Percentiles rank a stretch among this genome's conserved stretches.
Evolutionary conservation across 2,329 filamentous ascomycete species (phyloP).

Genomic region (Scytalidium lignicola): DNA sequence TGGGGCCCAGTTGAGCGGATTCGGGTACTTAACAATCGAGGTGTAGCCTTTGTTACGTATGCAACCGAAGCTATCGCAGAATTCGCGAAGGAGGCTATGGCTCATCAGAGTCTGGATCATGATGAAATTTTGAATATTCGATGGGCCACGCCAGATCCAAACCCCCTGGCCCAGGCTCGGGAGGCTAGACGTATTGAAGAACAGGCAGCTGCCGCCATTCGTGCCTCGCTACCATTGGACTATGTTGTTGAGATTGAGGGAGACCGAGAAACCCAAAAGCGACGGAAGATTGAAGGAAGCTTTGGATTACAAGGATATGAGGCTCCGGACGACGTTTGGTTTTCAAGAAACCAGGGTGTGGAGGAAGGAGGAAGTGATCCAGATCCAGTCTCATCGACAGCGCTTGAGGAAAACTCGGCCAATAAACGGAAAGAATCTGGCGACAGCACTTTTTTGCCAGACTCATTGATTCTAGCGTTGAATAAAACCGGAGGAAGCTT

Average conservation of each 20-base stretch:
- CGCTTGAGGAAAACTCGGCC: no score
- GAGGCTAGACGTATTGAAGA: slow-evolving; percentile 88
- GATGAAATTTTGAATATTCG: slow-evolving; percentile 90
- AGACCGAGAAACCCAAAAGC: slow-evolving; percentile 80
- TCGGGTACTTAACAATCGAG: slow-evolving; percentile 80
- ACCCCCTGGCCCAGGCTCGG: slow-evolving; percentile 88
- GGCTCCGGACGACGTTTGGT: slow-evolving; percentile 35
- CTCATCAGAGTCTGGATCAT: slow-evolving; percentile 86
- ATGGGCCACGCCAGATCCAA: slow-evolving; percentile 96
- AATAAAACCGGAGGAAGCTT: no score
- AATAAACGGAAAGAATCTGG: no score
- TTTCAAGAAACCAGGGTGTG: no score
- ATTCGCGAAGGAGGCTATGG: slow-evolving; percentile 94
- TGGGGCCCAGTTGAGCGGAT: slow-evolving; percentile 90
- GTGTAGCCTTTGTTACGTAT: slow-evolving; percentile 94
- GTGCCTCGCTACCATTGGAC: slow-evolving; percentile 78
- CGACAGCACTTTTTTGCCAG: no score
- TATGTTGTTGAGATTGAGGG: slow-evolving; percentile 95
- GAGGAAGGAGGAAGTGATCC: no score
- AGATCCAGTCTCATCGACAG: no score
- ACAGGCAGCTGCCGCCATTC: slow-evolving; percentile 90
- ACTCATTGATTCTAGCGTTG: no score
- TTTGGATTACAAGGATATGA: slow-evolving; percentile 90
- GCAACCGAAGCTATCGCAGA: slow-evolving; percentile 83
- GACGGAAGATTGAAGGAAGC: slow-evolving; percentile 81